These are phyloP conservation scores for Fomitopsis schrenkii DNA, from an alignment of 1,284 basidiomycete genomes.

Conservation along the genomic window DNA sequence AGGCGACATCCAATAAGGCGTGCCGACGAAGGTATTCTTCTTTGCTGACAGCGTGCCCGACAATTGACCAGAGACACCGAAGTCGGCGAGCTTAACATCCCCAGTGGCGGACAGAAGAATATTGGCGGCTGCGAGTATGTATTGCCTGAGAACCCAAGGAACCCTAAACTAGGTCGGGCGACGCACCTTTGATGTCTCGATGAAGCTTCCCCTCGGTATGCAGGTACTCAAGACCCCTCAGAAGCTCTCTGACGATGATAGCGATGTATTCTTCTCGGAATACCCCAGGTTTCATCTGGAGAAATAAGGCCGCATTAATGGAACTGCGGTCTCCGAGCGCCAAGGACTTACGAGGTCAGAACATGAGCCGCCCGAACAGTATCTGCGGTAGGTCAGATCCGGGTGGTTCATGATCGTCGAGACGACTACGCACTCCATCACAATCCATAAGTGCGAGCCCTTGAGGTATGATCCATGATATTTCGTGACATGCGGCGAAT, in stretches of 20 bases:
- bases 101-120: constrained; percentile 91
- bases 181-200: constrained; percentile 93
- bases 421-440: constrained; percentile 82
- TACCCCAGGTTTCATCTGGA: constrained; percentile 94
- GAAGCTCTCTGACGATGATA: constrained; percentile 90
- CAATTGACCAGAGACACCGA: constrained; percentile 98
- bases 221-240: constrained; percentile 92
- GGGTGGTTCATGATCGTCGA: constrained; percentile 4
- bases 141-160: background rate
- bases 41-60: constrained; percentile 95
- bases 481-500: constrained; percentile 94
- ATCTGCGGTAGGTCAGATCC: constrained; percentile 39
- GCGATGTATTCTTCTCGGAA: constrained; percentile 99
- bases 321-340: constrained; percentile 14
- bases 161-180: background rate
- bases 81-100: constrained; percentile 98
- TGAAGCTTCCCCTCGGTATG: constrained; percentile 97
- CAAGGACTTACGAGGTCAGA: constrained; percentile 64
- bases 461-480: constrained; percentile 97
- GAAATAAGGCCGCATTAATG: background rate
- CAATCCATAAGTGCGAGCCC: constrained; percentile 95
- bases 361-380: constrained; percentile 83
- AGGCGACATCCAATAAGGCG: constrained; percentile 99
- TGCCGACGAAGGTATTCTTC: constrained; percentile 98
- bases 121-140: constrained; percentile 70